Evolutionary conservation across 257 asterid genomes (phyloP), one percentile per base, ranked within the genome.

Genomic region (Datura wrightii): DNA sequence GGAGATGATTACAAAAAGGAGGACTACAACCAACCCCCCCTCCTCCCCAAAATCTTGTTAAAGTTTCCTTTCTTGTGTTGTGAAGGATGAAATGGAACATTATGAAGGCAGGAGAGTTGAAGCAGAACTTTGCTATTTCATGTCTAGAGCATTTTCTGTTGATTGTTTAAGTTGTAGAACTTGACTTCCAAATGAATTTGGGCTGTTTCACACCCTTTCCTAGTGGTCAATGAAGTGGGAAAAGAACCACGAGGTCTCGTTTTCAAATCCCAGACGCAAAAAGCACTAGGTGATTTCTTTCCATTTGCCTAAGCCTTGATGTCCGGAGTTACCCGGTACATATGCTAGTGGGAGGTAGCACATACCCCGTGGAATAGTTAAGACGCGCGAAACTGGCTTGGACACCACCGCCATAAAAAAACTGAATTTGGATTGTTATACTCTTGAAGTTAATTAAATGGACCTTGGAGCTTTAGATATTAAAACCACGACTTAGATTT

Each of bases 381-480:
- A 66, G 74, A 46, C 5, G 19, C 10, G 6, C 10, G 74, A 7
- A 34, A 46, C 74, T 66, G 48, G 46, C 7, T 19, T 6, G 46
- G 46, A 36, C 48, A 66, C 48, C 16, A 66, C 48, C 14, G 3
- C 16, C 34, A 0, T 37, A 15, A 69, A 66, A 34, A 36, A 41
- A 59, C 18, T 34, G 74, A 66, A 13, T 66, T 66, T 66, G 48
- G 48, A 16, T 69, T 16, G 34, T 69, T 69, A 8, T n/a, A 48
- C 8, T 19, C 80, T 72, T 19, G 11, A 71, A 72, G 80, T 72
- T 13, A 72, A 72, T 19, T 72, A 19, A 46, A 46, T 46, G n/a
- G 59, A 72, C n/a, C 79, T 44, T 41, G 54, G 55, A 72, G 41
- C 80, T 72, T 72, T 19, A 44, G 39, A 44, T 44, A 44, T 56